Conservation (phyloP, 2,329 filamentous ascomycete genomes). For the Penicillium sumatraense region DNA sequence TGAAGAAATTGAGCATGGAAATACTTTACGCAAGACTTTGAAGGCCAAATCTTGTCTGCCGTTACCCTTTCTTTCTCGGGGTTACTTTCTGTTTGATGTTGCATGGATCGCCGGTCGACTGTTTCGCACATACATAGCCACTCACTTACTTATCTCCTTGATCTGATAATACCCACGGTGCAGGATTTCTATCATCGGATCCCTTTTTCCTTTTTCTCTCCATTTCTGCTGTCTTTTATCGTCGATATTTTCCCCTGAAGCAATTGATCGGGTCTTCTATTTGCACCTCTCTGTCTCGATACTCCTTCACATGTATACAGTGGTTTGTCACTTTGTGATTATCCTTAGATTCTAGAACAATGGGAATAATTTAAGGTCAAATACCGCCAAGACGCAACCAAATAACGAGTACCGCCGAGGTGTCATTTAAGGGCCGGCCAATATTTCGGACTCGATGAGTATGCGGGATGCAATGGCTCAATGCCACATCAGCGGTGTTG, state of each 20-base stretch:
- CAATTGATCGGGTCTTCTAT: background rate
- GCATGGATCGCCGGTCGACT: constrained; percentile 37
- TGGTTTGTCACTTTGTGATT: background rate
- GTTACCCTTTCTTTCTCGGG: constrained; percentile 3
- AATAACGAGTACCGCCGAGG: no score
- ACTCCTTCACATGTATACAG: constrained; percentile 20
- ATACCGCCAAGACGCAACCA: no score
- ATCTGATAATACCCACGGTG: constrained; percentile 29
- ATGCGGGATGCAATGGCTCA: no score
- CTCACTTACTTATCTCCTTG: constrained; percentile 19
- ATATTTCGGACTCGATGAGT: no score
- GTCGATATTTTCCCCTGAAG: background rate
- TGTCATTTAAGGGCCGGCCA: no score
- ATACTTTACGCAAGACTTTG: background rate
- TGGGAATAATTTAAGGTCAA: background rate
- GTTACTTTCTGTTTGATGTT: constrained; percentile 16
- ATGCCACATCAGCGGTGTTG: no score
- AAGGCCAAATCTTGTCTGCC: constrained; percentile 2
- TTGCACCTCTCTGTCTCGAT: background rate
- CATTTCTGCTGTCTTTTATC: background rate
- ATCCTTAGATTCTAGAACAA: background rate
- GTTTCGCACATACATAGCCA: constrained; percentile 25
- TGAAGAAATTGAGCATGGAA: constrained; percentile 15
- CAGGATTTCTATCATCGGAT: constrained; percentile 15
- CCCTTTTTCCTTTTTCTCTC: background rate